These are phyloP conservation scores for Trichoderma sp. DNA, from an alignment of 2,329 filamentous ascomycete genomes.

Conservation along the genomic window DNA sequence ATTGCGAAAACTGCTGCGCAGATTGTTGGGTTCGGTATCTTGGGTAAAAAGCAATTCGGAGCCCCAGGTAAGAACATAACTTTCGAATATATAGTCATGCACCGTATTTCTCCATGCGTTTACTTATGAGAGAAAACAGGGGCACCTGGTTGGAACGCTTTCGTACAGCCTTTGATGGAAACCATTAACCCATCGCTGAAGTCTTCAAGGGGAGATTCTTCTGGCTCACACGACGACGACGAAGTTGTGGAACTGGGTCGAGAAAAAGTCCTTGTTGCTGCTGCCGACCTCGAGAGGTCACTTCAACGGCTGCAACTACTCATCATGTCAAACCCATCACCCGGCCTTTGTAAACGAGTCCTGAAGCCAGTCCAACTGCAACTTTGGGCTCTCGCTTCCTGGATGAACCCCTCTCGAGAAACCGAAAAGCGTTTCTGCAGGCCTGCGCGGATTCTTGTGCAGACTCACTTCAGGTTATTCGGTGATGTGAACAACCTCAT, in stretches of 20 bases:
- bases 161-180: constrained; percentile 57
- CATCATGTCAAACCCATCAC: constrained; percentile 63
- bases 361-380: constrained; percentile 57
- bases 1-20: constrained; percentile 39
- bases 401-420: constrained; percentile 37
- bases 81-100: not conserved
- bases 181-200: constrained; percentile 47
- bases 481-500: constrained; percentile 50
- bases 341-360: constrained; percentile 62
- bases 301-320: constrained; percentile 56
- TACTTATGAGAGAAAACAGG: constrained; percentile 34
- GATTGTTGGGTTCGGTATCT: constrained; percentile 55
- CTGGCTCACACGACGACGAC: constrained; percentile 27
- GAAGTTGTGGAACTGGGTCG: constrained; percentile 48
- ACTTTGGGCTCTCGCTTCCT: constrained; percentile 62
- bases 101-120: not conserved
- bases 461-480: constrained; percentile 57
- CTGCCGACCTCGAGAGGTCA: constrained; percentile 48
- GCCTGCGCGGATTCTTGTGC: constrained; percentile 51
- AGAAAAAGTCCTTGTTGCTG: constrained; percentile 45
- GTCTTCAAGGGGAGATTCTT: not conserved
- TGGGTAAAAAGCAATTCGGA: constrained; percentile 62
- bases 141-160: constrained; percentile 59
- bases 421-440: constrained; percentile 42
- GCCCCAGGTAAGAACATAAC: constrained; percentile 50